These are phyloP conservation scores for Candida sp. DNA, from an alignment of 1,139 yeast species.

Conservation along the genomic window DNA sequence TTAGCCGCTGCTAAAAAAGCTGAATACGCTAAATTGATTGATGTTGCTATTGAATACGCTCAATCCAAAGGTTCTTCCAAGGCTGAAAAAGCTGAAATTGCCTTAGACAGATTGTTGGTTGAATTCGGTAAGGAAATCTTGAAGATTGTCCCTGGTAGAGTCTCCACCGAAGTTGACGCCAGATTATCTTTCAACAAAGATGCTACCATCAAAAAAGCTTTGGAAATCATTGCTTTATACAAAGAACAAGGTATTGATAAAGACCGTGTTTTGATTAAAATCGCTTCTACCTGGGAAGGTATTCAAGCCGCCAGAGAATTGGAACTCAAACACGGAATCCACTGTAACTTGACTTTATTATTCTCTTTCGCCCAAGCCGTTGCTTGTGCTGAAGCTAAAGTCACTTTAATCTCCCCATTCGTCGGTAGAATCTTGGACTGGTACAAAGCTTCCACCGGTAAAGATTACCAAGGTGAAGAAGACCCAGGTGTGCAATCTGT, in stretches of 20 bases:
- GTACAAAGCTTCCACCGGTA: slow-evolving; percentile 95
- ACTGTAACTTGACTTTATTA: slow-evolving; percentile 92
- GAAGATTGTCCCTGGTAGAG: slow-evolving; percentile 98
- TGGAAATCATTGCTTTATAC: slow-evolving; percentile 82
- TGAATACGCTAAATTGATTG: slow-evolving; percentile 86
- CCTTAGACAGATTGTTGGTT: slow-evolving; percentile 88
- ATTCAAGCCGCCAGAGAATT: slow-evolving; percentile 97
- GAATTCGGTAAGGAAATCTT: slow-evolving; percentile 96
- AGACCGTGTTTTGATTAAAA: slow-evolving; percentile 91
- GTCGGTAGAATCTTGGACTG: slow-evolving; percentile 99
- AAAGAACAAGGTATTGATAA: slow-evolving; percentile 77
- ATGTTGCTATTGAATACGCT: slow-evolving; percentile 86
- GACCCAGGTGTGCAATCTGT: slow-evolving; percentile 98
- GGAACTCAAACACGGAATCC: slow-evolving; percentile 87
- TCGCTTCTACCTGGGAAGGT: slow-evolving; percentile 99
- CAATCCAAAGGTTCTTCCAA: slow-evolving; percentile 56
- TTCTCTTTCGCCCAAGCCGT: slow-evolving; percentile 98
- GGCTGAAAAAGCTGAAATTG: slow-evolving; percentile 55
- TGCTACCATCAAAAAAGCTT: slow-evolving; percentile 90
- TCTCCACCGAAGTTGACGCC: slow-evolving; percentile 98
- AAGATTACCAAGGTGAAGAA: slow-evolving; percentile 71
- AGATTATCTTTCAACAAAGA: slow-evolving; percentile 94
- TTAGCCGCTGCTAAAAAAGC: slow-evolving; percentile 93
- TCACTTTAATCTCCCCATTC: slow-evolving; percentile 96
- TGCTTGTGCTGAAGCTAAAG: slow-evolving; percentile 97